Conservation (phyloP, 768 basidiomycete genomes). For the Epithele typhae region DNA sequence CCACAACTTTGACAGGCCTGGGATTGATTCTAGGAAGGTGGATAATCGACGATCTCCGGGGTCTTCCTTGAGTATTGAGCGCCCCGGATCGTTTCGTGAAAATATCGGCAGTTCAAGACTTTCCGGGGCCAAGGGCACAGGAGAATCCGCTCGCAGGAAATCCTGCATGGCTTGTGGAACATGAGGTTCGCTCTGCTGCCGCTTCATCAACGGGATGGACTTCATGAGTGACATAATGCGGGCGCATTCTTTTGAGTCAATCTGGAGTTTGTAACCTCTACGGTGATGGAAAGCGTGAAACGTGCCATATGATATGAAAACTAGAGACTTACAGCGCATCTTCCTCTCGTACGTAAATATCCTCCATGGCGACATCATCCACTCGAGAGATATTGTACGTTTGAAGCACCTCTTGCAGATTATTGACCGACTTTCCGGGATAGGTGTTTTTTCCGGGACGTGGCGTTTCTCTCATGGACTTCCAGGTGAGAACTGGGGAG, state of each 20-base stretch:
- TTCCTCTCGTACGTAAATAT: constrained; percentile 21
- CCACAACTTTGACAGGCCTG: constrained; percentile 22
- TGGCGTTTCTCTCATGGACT: constrained; percentile 45
- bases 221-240: constrained; percentile 26
- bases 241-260: constrained; percentile 24
- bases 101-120: constrained; percentile 43
- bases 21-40: constrained; percentile 10
- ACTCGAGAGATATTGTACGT: no score
- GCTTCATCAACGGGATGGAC: constrained; percentile 13
- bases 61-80: constrained; percentile 9
- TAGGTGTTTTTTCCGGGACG: constrained; percentile 30
- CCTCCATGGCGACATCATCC: no score
- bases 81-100: constrained; percentile 32
- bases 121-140: constrained; percentile 20
- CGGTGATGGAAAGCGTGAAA: constrained; percentile 2
- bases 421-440: no score
- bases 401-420: no score
- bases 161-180: constrained; percentile 9
- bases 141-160: constrained; percentile 30
- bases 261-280: constrained; percentile 30
- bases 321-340: constrained; percentile 38
- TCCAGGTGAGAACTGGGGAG: constrained; percentile 42
- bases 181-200: not conserved
- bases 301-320: not conserved
- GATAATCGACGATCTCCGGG: not conserved